Evolutionary conservation across 139 green algal genomes (phyloP).

Genomic region (Zygnema circumcarinatum): DNA sequence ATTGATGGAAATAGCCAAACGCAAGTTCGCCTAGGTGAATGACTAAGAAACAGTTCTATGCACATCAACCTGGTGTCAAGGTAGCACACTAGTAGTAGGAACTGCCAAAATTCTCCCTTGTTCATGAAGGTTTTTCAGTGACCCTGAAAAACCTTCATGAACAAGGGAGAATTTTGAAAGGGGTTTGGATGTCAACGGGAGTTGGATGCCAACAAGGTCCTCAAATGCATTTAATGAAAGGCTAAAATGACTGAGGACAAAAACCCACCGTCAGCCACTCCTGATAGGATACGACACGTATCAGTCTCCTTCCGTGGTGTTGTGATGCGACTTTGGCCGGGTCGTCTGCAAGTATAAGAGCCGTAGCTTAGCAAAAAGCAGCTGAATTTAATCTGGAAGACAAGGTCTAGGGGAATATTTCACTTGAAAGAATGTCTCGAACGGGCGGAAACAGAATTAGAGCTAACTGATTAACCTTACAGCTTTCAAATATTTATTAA

Average conservation of each 20-base stretch:
- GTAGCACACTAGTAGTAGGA: too few species aligned
- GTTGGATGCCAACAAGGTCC: too few species aligned
- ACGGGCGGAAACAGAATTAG: too few species aligned
- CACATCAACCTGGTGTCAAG: neutral
- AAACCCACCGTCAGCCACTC: constrained; percentile 66
- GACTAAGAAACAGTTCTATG: constrained; percentile 1
- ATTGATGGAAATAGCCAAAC: too few species aligned
- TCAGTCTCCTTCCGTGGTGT: constrained; percentile 96
- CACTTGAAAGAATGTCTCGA: too few species aligned
- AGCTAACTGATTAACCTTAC: too few species aligned
- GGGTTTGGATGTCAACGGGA: constrained; percentile 13
- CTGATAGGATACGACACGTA: constrained; percentile 89
- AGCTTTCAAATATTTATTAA: too few species aligned
- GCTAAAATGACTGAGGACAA: neutral
- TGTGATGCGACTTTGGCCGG: constrained; percentile 96
- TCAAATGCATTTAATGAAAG: too few species aligned
- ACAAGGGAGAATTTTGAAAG: neutral
- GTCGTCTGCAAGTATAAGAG: constrained; percentile 52
- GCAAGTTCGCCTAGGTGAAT: too few species aligned
- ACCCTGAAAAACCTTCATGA: neutral
- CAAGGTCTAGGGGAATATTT: too few species aligned
- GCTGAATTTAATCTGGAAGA: too few species aligned
- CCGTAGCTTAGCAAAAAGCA: too few species aligned
- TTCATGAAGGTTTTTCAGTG: neutral
- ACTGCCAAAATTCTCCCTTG: neutral